phyloP scores from a whole-genome alignment of 2,329 filamentous ascomycete genomes.

The Teratosphaeria zuluensis region DNA sequence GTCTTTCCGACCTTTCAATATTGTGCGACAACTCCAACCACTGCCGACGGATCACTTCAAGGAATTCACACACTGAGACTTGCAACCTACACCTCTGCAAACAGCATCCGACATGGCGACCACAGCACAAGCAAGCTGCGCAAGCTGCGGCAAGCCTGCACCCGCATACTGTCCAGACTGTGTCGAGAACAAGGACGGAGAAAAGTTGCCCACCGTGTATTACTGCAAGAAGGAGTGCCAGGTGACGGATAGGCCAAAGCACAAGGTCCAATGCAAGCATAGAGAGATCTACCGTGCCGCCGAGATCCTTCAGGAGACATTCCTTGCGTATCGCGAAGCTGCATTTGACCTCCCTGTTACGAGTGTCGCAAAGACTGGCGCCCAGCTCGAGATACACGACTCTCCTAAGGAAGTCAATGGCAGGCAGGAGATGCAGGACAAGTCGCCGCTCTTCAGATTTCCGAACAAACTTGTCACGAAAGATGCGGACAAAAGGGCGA shows the following conservation, averaged over 20 bases:
- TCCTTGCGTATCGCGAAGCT: slow-evolving; percentile 5
- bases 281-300: slow-evolving; percentile 13
- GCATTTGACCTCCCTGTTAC: slow-evolving; percentile 5
- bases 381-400: no score
- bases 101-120: background rate
- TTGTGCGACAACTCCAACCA: background rate
- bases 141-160: background rate
- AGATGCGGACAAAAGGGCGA: no score
- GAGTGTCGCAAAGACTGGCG: no score
- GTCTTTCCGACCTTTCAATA: no score
- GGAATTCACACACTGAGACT: background rate
- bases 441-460: no score
- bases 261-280: slow-evolving; percentile 4
- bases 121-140: background rate
- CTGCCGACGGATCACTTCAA: background rate
- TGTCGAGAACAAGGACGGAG: background rate
- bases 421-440: no score
- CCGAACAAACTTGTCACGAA: no score
- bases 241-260: slow-evolving; percentile 1
- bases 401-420: no score
- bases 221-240: slow-evolving; percentile 11
- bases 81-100: background rate
- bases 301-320: slow-evolving; percentile 8
- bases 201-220: background rate
- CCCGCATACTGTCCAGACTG: background rate